A percentile compares a stretch with the other conserved stretches of the same genome.
Evolutionary conservation across 139 green algal genomes (phyloP).

Genomic region (Microglena sp.): DNA sequence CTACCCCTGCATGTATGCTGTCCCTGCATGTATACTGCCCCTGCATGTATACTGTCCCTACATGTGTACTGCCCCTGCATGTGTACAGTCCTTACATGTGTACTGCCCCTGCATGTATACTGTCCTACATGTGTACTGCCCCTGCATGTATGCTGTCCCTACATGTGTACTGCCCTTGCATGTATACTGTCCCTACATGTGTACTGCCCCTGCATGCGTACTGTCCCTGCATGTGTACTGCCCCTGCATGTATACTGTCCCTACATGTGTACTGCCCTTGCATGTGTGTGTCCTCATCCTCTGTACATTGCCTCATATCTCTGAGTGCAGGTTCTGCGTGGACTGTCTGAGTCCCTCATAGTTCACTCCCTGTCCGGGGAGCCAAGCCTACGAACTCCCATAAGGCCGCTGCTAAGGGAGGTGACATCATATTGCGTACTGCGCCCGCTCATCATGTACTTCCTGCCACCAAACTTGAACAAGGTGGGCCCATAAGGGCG

Average conservation of each 20-base stretch:
- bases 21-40: no score
- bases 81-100: neutral
- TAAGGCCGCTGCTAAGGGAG: slow-evolving; percentile 33
- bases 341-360: neutral
- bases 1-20: no score
- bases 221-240: no score
- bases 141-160: no score
- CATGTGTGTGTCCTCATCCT: neutral
- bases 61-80: neutral
- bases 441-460: slow-evolving; percentile 32
- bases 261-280: no score
- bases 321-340: no score
- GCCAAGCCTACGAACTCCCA: slow-evolving; percentile 8
- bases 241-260: no score
- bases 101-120: neutral
- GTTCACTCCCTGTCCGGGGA: neutral
- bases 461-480: slow-evolving; percentile 40
- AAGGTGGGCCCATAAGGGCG: slow-evolving; percentile 17
- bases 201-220: no score
- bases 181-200: no score
- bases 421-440: slow-evolving; percentile 40
- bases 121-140: neutral
- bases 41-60: no score
- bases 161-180: no score
- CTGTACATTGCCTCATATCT: neutral